These are phyloP conservation scores for Calcarisporium arbuscula DNA, from an alignment of 2,329 filamentous ascomycete species.

Conservation along the genomic window DNA sequence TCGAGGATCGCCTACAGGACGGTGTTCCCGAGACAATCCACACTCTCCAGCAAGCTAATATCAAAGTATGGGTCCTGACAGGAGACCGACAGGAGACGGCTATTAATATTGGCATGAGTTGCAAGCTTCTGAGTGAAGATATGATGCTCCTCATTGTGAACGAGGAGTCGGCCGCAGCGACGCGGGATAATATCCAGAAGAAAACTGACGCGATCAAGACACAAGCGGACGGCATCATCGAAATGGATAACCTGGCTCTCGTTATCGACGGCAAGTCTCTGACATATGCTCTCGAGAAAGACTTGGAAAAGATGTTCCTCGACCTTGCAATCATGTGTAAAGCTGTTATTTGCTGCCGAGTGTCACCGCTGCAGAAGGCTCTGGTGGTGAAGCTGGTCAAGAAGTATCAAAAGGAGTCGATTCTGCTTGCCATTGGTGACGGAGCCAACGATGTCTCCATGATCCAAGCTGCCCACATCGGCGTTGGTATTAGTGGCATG, in stretches of 20 bases:
- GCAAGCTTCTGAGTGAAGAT: slow-evolving; percentile 95
- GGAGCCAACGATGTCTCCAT: slow-evolving; percentile 99
- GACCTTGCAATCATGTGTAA: slow-evolving; percentile 95
- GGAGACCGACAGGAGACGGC: slow-evolving; percentile 97
- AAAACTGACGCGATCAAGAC: slow-evolving; percentile 86
- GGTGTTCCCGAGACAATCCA: slow-evolving; percentile 98
- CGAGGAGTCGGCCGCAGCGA: slow-evolving; percentile 73
- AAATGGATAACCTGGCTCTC: slow-evolving; percentile 81
- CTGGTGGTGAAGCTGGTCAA: slow-evolving; percentile 98
- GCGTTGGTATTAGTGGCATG: slow-evolving; percentile 92
- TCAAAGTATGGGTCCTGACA: slow-evolving; percentile 98
- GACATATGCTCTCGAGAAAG: slow-evolving; percentile 86
- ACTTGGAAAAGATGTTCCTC: slow-evolving; percentile 87
- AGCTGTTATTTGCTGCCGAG: slow-evolving; percentile 96
- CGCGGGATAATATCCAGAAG: slow-evolving; percentile 84
- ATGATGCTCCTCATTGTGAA: slow-evolving; percentile 98
- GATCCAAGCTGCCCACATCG: slow-evolving; percentile 98
- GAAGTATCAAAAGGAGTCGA: slow-evolving; percentile 78
- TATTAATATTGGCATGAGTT: slow-evolving; percentile 99
- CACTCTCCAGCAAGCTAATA: slow-evolving; percentile 90
- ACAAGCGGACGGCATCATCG: slow-evolving; percentile 69
- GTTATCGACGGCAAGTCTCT: slow-evolving; percentile 95
- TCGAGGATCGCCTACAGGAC: slow-evolving; percentile 94
- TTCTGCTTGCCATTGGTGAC: slow-evolving; percentile 92
- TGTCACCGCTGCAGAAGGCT: slow-evolving; percentile 94